Base-by-base conservation (phyloP, 2,329 filamentous ascomycete species). In the Neurospora sp. region DNA sequence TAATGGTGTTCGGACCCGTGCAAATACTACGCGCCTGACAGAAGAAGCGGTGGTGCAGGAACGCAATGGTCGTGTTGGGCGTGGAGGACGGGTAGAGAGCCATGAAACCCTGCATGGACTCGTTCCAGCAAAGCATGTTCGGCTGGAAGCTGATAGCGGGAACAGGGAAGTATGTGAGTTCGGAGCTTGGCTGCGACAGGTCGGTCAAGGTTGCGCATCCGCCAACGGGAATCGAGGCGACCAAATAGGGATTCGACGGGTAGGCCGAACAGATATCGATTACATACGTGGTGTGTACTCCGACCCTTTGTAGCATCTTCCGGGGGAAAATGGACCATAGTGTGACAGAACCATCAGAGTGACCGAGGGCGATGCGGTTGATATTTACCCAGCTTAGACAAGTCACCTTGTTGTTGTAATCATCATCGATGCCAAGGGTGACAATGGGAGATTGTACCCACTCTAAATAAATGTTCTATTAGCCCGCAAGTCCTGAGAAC, bases 221-320 rank as follows among this genome's bases (percentile, higher is more conserved):
- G 23, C 85, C 85, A 15, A 88, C 80, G 0, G 87, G 86, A 4
- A 82, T 81, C 1, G 86, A 86, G 7, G 84, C 83, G n/a, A 89
- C 79, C 9, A 87, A 76, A 72, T 85, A 86, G 0, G 87, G 86
- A 70, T 85, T 79, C 1, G 86, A 85, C 4, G 87, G 87, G 72
- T 86, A 88, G 23, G 82, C 85, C 0, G 85, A 85, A 70, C 82
- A 81, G 39, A 89, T 81, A 73, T 88, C 85, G 71, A 88, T 80
- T 4, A 89, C 80, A 68, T 82, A 78, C 67, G 82, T 86, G 71
- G 84, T 82, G 74, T 89, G 86, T n/a, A 85, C 79, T 4, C 84
- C 81, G 67, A 86, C 82, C 2, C 86, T 83, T 58, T 83, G 83
- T 38, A 89, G 79, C 68, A 87, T 78, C 36, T 80, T 77, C 66